phyloP scores from a whole-genome alignment of 2,329 filamentous ascomycete species.

The Aspergillus eucalypticola region DNA sequence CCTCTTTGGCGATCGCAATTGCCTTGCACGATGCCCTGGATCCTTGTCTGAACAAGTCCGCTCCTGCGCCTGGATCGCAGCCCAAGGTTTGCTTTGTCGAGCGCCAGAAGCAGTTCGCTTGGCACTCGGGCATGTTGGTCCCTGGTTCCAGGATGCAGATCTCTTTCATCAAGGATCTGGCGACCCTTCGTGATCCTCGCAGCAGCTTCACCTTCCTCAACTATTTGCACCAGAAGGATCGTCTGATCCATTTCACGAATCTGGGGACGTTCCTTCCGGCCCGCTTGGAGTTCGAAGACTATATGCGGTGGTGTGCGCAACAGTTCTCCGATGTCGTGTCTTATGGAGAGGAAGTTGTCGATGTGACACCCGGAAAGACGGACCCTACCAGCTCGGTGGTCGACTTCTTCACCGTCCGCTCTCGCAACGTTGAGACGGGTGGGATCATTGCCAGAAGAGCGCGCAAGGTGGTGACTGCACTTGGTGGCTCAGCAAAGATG shows the following conservation, averaged over 20 bases:
- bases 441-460: constrained; percentile 42
- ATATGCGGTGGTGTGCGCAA: constrained; percentile 86
- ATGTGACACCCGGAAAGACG: constrained; percentile 63
- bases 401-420: constrained; percentile 67
- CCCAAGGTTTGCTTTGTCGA: constrained; percentile 86
- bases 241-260: constrained; percentile 91
- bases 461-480: constrained; percentile 62
- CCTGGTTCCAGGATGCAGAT: constrained; percentile 97
- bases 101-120: constrained; percentile 78
- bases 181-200: constrained; percentile 80
- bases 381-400: constrained; percentile 52
- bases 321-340: constrained; percentile 72
- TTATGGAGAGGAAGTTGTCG: constrained; percentile 76
- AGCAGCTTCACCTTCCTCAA: constrained; percentile 95
- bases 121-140: constrained; percentile 95
- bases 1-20: constrained; percentile 83
- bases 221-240: constrained; percentile 77
- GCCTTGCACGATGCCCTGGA: constrained; percentile 79
- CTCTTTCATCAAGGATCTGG: constrained; percentile 94
- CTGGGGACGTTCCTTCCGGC: constrained; percentile 84
- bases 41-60: constrained; percentile 45
- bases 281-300: constrained; percentile 89
- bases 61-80: constrained; percentile 38
- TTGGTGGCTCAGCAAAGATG: constrained; percentile 69
- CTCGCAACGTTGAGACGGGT: constrained; percentile 58